These are phyloP conservation scores for Amoeboaphelidium protococcarum DNA, from an alignment of 371 early-diverging fungal genomes.

Conservation along the genomic window DNA sequence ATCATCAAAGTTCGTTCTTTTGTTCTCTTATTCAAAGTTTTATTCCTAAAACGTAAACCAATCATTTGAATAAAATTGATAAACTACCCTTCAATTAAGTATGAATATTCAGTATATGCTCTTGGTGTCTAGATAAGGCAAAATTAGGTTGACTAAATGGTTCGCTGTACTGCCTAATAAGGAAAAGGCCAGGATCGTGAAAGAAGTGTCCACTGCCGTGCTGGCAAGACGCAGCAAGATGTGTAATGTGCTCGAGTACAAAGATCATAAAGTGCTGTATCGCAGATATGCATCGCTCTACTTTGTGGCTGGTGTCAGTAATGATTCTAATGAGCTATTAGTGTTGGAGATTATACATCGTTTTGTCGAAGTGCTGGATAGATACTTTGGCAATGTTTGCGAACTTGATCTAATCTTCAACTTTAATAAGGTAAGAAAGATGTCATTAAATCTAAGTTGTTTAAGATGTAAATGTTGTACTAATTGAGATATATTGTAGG, in stretches of 20 bases:
- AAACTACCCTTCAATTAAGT: not conserved
- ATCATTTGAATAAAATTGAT: not conserved
- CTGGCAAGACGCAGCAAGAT: constrained; percentile 67
- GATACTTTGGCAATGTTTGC: constrained; percentile 87
- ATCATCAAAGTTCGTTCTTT: too few species aligned
- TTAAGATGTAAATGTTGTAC: not conserved
- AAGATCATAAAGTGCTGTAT: constrained; percentile 79
- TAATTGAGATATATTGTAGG: constrained; percentile 11
- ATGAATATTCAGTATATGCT: not conserved
- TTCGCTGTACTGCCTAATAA: constrained; percentile 37
- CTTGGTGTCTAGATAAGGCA: constrained; percentile 41
- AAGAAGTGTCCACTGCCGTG: constrained; percentile 73
- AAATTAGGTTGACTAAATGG: constrained; percentile 86
- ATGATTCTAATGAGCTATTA: constrained; percentile 75
- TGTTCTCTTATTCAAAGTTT: too few species aligned
- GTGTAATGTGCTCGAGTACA: constrained; percentile 61
- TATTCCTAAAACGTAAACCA: too few species aligned
- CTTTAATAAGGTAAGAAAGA: constrained; percentile 35
- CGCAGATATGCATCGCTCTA: constrained; percentile 77
- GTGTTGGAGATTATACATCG: constrained; percentile 84
- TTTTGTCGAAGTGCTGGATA: constrained; percentile 86
- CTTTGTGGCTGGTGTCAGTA: constrained; percentile 76
- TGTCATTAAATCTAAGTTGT: not conserved
- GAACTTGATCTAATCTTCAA: constrained; percentile 69
- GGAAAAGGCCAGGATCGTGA: constrained; percentile 77